Base-by-base conservation (phyloP, 192 early-diverging fungal genomes). In the Coemansia interrupta region DNA sequence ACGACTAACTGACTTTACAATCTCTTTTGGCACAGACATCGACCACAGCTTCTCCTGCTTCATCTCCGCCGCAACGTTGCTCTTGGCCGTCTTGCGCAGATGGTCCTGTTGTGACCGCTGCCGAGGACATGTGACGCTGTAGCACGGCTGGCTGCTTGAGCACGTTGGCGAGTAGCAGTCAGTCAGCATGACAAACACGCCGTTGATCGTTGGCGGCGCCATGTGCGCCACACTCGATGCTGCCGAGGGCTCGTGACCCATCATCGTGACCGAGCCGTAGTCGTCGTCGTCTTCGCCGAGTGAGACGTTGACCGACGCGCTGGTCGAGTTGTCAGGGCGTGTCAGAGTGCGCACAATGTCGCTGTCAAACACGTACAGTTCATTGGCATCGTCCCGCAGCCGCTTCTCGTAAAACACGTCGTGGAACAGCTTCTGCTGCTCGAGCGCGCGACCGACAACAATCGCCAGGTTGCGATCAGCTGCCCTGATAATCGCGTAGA, bases 161-260 rank as follows among this genome's bases (percentile, higher is more conserved):
- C 95, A 98, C 0, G 92, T 95, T 0, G 93, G 88, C 15, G 94
- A 96, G 71, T 97, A 98, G 66, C 96, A 98, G 57, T 90, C 87
- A 0, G 95, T 88, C 55, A 97, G 73, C 23, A 91, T 78, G 1
- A 91, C 93, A 78, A 96, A 94, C 1, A 98, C 87, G 23, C 96
- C 96, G 54, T 86, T 90, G 20, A 76, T 56, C 10, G 49, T 28
- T n/a, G 53, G 36, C 19, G 11, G 54, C 39, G 15, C 40, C 51
- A 40, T 19, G 50, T 58, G 52, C 60, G n/a, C 51, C 38, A 9
- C 4, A 42, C 20, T 45, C n/a, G n/a, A 47, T n/a, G 52, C 30
- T 32, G 32, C 29, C 50, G 19, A 40, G 5, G 26, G 26, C 46
- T 43, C 22, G 36, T 68, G 65, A 44, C 52, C 47, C 13, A 60